A percentile compares a stretch with the other conserved stretches of the same genome.
These are phyloP conservation scores for Cladorrhinum sp. DNA, from an alignment of 2,329 filamentous ascomycete species.

Conservation along the genomic window DNA sequence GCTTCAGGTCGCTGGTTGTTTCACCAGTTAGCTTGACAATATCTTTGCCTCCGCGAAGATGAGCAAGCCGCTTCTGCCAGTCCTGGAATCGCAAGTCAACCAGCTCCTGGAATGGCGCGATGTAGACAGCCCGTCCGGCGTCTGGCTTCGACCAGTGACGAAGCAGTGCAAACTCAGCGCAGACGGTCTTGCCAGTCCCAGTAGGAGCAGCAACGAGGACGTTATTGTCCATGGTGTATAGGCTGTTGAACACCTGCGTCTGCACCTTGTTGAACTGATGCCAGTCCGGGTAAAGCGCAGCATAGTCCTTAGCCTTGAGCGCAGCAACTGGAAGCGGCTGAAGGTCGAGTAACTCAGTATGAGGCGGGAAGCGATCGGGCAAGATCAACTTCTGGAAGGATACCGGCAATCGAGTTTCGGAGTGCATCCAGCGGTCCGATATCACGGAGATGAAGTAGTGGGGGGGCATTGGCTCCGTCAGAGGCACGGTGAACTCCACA, in stretches of 20 bases:
- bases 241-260: constrained; percentile 92
- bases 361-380: constrained; percentile 91
- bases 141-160: constrained; percentile 77
- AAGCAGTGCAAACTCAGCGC: constrained; percentile 88
- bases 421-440: constrained; percentile 98
- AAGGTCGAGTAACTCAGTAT: constrained; percentile 87
- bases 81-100: constrained; percentile 78
- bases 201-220: constrained; percentile 91
- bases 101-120: constrained; percentile 92
- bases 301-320: constrained; percentile 80
- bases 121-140: constrained; percentile 80
- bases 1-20: constrained; percentile 82
- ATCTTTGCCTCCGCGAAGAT: constrained; percentile 76
- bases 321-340: constrained; percentile 88
- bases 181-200: constrained; percentile 94
- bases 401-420: constrained; percentile 87
- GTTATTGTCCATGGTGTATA: constrained; percentile 89
- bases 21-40: constrained; percentile 94
- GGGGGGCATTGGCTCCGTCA: constrained; percentile 95
- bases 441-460: constrained; percentile 97
- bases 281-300: constrained; percentile 78
- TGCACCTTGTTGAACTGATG: constrained; percentile 95
- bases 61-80: constrained; percentile 75
- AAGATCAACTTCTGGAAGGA: constrained; percentile 94
- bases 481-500: constrained; percentile 93